Evolutionary conservation across 2,329 filamentous ascomycete species (phyloP).

Genomic region (Teratosphaeria pseudoeucalypti): DNA sequence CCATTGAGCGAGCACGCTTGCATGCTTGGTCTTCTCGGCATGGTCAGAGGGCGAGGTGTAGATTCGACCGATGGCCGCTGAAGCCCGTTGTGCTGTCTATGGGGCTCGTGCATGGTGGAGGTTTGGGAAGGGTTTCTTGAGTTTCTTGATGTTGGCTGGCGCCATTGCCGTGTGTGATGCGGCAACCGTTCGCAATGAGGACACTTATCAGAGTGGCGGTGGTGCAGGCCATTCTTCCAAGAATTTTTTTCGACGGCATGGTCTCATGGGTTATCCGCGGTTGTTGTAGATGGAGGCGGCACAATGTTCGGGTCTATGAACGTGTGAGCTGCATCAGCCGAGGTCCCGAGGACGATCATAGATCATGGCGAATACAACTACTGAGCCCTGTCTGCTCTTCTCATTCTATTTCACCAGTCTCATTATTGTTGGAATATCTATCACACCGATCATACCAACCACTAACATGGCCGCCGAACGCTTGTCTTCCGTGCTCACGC

Average conservation of each 20-base stretch:
- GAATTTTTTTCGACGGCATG: not conserved
- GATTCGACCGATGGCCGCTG: not conserved
- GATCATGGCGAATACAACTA: not conserved
- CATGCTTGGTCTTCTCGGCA: not conserved
- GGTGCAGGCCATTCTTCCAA: not conserved
- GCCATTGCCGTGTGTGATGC: not conserved
- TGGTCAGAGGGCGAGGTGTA: not conserved
- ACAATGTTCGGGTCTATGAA: not conserved
- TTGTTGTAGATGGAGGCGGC: not conserved
- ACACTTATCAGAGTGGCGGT: not conserved
- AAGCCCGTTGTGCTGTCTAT: not conserved
- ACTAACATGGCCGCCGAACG: slow-evolving; percentile 68
- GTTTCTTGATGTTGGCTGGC: not conserved
- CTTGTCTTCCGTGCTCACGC: slow-evolving; percentile 77
- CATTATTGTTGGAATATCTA: not conserved
- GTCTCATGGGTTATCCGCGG: not conserved
- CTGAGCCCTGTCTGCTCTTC: not conserved
- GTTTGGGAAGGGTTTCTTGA: not conserved
- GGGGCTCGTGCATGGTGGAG: not conserved
- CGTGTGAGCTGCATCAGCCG: not conserved
- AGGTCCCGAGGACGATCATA: not conserved
- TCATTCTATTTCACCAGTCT: not conserved
- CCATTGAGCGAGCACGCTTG: not conserved
- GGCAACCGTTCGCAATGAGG: not conserved
- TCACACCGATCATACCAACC: not conserved